A percentile compares a stretch with the other conserved stretches of the same genome.
Evolutionary conservation across 2,329 filamentous ascomycete genomes (phyloP).

Genomic region (Fusarium multiceps): DNA sequence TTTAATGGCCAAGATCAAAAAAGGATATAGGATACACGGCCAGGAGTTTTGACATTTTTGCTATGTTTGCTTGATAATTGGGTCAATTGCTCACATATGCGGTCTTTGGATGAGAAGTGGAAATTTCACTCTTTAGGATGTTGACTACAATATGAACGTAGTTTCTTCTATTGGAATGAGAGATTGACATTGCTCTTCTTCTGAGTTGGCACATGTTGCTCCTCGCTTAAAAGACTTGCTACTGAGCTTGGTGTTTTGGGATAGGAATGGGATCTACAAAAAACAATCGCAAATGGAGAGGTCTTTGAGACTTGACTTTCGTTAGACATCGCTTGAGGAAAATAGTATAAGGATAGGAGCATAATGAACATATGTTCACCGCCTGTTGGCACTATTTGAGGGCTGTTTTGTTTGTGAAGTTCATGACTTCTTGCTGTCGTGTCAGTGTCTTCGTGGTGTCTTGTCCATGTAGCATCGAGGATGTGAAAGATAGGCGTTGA

Average conservation of each 20-base stretch:
- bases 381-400: slow-evolving; percentile 16
- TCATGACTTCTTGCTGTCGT: not conserved
- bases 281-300: slow-evolving; percentile 30
- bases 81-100: slow-evolving; percentile 23
- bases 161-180: not conserved
- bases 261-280: slow-evolving; percentile 33
- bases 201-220: not conserved
- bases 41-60: slow-evolving; percentile 36
- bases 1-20: slow-evolving; percentile 42
- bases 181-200: not conserved
- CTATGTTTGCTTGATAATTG: slow-evolving; percentile 23
- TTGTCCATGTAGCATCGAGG: no score
- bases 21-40: slow-evolving; percentile 49
- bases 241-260: slow-evolving; percentile 35
- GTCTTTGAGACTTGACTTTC: slow-evolving; percentile 9
- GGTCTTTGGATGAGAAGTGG: slow-evolving; percentile 5
- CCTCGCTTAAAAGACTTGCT: not conserved
- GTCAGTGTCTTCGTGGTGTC: not conserved
- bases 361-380: slow-evolving; percentile 28
- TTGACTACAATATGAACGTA: not conserved
- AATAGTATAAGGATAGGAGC: slow-evolving; percentile 31
- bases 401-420: not conserved
- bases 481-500: not conserved
- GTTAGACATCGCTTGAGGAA: slow-evolving; percentile 14
- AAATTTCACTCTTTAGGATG: not conserved